Evolutionary conservation across 2,329 filamentous ascomycete species (phyloP).

Genomic region (Dothiorella sarmentorum): DNA sequence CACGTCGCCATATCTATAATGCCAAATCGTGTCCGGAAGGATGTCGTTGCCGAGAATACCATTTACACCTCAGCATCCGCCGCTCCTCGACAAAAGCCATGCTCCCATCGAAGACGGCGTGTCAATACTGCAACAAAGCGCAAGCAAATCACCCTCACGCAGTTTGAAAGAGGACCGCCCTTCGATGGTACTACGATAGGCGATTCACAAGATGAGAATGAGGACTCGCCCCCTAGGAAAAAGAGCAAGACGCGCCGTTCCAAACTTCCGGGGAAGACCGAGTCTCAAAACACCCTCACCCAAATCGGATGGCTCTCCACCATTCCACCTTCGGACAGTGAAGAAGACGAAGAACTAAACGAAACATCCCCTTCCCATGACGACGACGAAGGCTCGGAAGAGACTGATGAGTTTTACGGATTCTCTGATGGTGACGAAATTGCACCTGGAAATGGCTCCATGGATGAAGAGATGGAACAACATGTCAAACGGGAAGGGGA

Average conservation of each 20-base stretch:
- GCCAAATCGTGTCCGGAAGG: background rate
- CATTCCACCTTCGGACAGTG: background rate
- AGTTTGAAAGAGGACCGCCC: background rate
- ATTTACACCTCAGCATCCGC: background rate
- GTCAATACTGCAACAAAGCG: background rate
- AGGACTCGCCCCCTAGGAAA: background rate
- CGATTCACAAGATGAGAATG: background rate
- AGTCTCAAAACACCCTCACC: conserved; percentile 13
- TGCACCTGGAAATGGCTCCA: background rate
- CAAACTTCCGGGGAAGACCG: background rate
- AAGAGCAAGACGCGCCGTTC: background rate
- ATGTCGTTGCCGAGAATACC: background rate
- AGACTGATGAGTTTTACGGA: background rate
- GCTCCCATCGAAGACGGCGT: too few species aligned
- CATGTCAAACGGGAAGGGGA: background rate
- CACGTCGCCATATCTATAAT: background rate
- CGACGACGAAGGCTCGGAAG: background rate
- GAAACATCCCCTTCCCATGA: background rate
- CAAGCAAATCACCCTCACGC: conserved; percentile 9
- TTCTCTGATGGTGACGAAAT: background rate
- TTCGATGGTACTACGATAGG: background rate
- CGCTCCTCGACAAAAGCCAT: background rate
- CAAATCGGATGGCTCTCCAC: conserved; percentile 12
- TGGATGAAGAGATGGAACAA: background rate
- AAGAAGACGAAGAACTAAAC: background rate